These are phyloP conservation scores for Volvox reticuliferus DNA, from an alignment of 139 green algal species.

Conservation along the genomic window DNA sequence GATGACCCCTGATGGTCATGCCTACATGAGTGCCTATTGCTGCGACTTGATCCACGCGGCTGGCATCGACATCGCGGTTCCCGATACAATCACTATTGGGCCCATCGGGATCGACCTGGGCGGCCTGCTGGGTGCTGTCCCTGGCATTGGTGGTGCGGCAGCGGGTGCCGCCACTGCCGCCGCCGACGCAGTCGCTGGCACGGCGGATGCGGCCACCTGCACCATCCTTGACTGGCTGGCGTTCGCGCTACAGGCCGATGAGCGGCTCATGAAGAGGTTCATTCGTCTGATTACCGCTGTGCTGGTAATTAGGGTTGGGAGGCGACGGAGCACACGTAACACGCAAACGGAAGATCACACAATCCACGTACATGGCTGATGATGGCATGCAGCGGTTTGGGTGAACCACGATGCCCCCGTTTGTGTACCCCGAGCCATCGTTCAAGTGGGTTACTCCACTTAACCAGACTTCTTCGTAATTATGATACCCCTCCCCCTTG, in stretches of 20 bases:
- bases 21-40: background rate
- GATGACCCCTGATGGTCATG: background rate
- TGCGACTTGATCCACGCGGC: background rate
- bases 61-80: background rate
- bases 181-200: background rate
- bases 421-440: too few species aligned
- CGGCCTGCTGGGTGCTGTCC: background rate
- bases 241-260: slow-evolving; percentile 3
- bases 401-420: too few species aligned
- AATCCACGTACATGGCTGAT: too few species aligned
- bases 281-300: background rate
- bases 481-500: too few species aligned
- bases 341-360: too few species aligned
- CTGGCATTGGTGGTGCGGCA: background rate
- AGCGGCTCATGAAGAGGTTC: background rate
- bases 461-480: too few species aligned
- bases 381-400: too few species aligned
- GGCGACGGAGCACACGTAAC: too few species aligned
- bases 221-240: slow-evolving; percentile 8
- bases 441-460: too few species aligned
- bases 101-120: background rate
- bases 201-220: background rate
- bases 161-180: background rate
- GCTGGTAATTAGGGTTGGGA: background rate
- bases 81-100: background rate